Evolutionary conservation across 2,329 filamentous ascomycete species (phyloP).

Genomic region (Didymella glomerata): DNA sequence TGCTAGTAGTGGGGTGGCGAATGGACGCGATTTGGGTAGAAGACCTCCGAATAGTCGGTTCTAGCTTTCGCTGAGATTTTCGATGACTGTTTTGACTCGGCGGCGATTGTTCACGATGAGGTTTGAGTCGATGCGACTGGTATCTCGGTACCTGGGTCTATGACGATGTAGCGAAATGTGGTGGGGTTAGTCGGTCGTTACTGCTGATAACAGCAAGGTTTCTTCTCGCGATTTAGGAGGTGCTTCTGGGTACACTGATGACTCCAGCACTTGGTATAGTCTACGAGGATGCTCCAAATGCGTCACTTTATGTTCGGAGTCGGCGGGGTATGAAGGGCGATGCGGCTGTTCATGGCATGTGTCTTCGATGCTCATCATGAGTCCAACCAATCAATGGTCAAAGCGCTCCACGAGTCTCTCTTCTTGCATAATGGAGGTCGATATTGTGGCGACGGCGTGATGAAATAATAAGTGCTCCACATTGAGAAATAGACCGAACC

Average conservation of each 20-base stretch:
- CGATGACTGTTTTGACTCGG: background rate
- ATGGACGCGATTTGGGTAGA: conserved; percentile 11
- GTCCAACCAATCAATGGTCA: conserved; percentile 36
- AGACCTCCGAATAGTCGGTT: conserved; percentile 6
- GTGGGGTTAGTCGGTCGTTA: conserved; percentile 32
- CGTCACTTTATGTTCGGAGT: conserved; percentile 23
- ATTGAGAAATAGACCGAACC: conserved; percentile 15
- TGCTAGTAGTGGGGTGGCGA: conserved; percentile 22
- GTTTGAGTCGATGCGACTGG: conserved; percentile 27
- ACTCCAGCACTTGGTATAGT: conserved; percentile 1
- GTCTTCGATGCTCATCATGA: conserved; percentile 22
- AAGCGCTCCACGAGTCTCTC: conserved; percentile 38
- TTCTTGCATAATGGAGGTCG: conserved; percentile 31
- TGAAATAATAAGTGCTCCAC: conserved; percentile 19
- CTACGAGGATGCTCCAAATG: conserved; percentile 7
- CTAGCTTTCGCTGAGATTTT: background rate
- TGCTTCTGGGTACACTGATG: background rate
- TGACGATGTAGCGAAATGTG: conserved; percentile 41
- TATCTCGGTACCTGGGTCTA: conserved; percentile 30
- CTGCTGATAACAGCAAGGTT: conserved; percentile 23
- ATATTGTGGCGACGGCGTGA: conserved; percentile 30
- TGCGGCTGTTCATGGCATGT: conserved; percentile 35
- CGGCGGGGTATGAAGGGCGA: conserved; percentile 22
- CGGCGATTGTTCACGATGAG: conserved; percentile 3
- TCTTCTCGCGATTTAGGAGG: background rate